A percentile compares a stretch with the other conserved stretches of the same genome.
Evolutionary conservation across 2,329 filamentous ascomycete species (phyloP).

Genomic region (Colletotrichum lindemuthianum): DNA sequence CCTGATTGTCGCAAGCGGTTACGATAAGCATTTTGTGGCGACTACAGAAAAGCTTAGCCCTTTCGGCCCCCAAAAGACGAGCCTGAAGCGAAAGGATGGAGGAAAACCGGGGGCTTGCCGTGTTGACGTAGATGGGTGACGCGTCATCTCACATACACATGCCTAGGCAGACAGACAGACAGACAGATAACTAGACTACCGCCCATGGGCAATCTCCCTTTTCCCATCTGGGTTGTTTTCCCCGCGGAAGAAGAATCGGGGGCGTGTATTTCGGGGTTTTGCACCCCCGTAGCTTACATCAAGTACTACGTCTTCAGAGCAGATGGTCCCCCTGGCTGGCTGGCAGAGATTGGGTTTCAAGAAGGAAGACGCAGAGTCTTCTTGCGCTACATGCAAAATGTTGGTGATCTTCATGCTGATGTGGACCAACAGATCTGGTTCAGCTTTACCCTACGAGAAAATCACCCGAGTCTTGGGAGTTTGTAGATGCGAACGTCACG

Average conservation of each 20-base stretch:
- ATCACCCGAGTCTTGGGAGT: too few species aligned
- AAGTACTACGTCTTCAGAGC: too few species aligned
- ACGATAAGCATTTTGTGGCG: conserved; percentile 29
- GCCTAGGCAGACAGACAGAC: not conserved
- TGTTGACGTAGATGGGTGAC: conserved; percentile 26
- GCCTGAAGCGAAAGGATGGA: not conserved
- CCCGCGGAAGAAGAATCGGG: not conserved
- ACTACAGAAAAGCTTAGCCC: conserved; percentile 23
- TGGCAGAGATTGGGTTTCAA: not conserved
- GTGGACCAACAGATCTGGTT: too few species aligned
- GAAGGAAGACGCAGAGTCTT: conserved; percentile 1
- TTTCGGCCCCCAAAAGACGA: conserved; percentile 21
- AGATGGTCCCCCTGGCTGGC: not conserved
- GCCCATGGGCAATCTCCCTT: not conserved
- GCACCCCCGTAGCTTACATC: not conserved
- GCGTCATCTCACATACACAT: conserved; percentile 11
- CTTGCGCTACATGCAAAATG: too few species aligned
- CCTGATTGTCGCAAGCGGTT: conserved; percentile 29
- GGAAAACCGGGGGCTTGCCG: conserved; percentile 12
- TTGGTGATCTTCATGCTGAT: too few species aligned
- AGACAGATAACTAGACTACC: not conserved
- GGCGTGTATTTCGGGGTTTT: not conserved
- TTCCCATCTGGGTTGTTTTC: not conserved
- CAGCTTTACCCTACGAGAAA: too few species aligned
- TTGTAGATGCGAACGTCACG: too few species aligned